phyloP scores from a whole-genome alignment of 2,329 filamentous ascomycete genomes.

The Monilinia fructicola region DNA sequence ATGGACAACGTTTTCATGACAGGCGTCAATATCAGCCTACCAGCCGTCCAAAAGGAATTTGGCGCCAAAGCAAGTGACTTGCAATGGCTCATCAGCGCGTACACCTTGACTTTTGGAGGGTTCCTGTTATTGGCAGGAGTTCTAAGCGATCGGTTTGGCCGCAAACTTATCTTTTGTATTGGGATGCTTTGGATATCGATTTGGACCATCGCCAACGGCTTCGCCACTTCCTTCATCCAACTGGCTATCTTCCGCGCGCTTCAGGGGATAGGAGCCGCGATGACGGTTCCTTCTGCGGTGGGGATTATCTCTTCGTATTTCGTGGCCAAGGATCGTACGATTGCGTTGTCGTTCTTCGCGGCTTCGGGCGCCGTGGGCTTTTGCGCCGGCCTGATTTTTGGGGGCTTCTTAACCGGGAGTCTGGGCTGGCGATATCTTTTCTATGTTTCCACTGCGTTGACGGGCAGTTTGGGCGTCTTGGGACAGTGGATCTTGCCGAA shows the following conservation, averaged over 20 bases:
- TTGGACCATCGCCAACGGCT: slow-evolving; percentile 43
- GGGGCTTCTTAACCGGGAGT: slow-evolving; percentile 44
- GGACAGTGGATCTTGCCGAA: slow-evolving; percentile 44
- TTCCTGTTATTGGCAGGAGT: slow-evolving; percentile 42
- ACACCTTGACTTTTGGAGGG: slow-evolving; percentile 45
- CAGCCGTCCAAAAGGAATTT: slow-evolving; percentile 45
- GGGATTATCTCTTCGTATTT: slow-evolving; percentile 48
- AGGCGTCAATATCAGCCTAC: slow-evolving; percentile 45
- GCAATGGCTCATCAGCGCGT: slow-evolving; percentile 47
- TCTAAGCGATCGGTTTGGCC: slow-evolving; percentile 38
- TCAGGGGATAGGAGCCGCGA: slow-evolving; percentile 48
- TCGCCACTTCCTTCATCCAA: slow-evolving; percentile 47
- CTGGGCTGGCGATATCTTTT: slow-evolving; percentile 45
- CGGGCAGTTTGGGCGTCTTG: slow-evolving; percentile 37
- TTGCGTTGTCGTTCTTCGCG: slow-evolving; percentile 44
- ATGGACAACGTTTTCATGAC: slow-evolving; percentile 49
- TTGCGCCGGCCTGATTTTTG: slow-evolving; percentile 44
- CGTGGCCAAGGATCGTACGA: slow-evolving; percentile 42
- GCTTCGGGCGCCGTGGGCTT: slow-evolving; percentile 45
- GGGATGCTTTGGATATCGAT: slow-evolving; percentile 43
- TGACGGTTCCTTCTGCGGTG: slow-evolving; percentile 50
- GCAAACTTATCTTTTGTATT: slow-evolving; percentile 43
- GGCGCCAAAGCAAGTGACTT: slow-evolving; percentile 41
- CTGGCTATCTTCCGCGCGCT: slow-evolving; percentile 47
- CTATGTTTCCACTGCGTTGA: slow-evolving; percentile 42